Evolutionary conservation across 352 stramenopile genomes (phyloP), one percentile per base, ranked within the genome.

Genomic region (Phytophthora chlamydospora): DNA sequence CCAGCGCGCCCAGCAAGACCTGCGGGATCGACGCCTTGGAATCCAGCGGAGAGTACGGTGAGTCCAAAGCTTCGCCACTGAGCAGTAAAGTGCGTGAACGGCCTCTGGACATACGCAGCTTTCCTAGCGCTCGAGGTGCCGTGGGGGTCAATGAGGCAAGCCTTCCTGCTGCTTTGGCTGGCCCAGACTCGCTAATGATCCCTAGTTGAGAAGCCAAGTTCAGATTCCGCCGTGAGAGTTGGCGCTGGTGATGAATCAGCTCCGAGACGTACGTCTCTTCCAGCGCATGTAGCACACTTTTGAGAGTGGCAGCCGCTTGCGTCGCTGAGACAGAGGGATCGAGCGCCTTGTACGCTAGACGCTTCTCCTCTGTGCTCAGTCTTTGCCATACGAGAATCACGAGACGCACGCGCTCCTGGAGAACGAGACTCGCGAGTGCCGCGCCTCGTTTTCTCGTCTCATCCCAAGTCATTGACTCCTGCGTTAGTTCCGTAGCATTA

Each of bases 191-290:
- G 31, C 16, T 68, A 36, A 58, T 58, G 31, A 51, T 62, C 12
- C 51, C 41, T 21, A 60, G 55, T 36, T 69, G 66, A 0, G 47
- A 71, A 1, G 40, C 48, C 6, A 74, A 8, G 38, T 69, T 70
- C 16, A 76, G 24, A 14, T 61, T 75, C 17, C 43, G 51, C 31
- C 59, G 38, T 4, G 74, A 73, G 4, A 71, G 45, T 19, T 78
- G 71, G 3, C 74, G 68, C 2, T 73, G 76, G 8, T 78, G 74
- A 51, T 83, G 62, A n/a, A 80, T 78, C 58, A 89, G 68, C 62
- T 90, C 78, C 2, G 76, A 75, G 4, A 78, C 66, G 50, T 90
- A 90, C n/a, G 76, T 71, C 21, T 86, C 79, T 40, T 90, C 76
- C 1, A 90, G 69, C 31, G 75, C 61, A 19, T 74, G 68, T 0